Base-by-base conservation (phyloP, 2,329 filamentous ascomycete species). In the Ceratocystis cubensis region DNA sequence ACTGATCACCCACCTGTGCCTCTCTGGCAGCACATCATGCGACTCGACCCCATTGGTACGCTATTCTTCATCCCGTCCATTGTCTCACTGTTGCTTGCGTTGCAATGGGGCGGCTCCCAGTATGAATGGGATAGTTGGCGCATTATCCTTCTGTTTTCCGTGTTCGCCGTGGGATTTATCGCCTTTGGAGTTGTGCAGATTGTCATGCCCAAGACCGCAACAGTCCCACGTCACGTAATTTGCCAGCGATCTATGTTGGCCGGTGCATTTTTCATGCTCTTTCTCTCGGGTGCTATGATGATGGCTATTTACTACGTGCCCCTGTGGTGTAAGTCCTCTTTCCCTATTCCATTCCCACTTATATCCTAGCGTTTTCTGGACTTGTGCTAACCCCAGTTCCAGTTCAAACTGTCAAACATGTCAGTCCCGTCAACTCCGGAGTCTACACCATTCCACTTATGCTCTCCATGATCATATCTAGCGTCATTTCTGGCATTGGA, bases 81-180 rank as follows among this genome's bases (percentile, higher is more conserved):
- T 48, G 77, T 86, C 15, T 84, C 79, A 69, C 80, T 87, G 46
- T 74, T 88, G 2, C 75, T 88, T 4, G 84, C 84, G 0, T 75
- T 88, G 44, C 82, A 87, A 71, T 87, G 84, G 84, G 83, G 83
- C 64, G 83, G 83, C 2, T 77, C 78, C 1, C 77, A 73, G 1
- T 82, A 84, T 70, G 69, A 75, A 0, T 86, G 83, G 83, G 74
- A 72, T 48, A 77, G 75, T 69, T 80, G 79, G 75, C 78, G 79
- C 56, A 78, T 84, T 65, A 79, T 85, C 62, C 70, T 80, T 6
- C 75, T 85, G n/a, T 77, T 85, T 7, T 75, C 78, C 56, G 69
- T 83, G 8, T 84, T 82, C 67, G 80, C 71, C 0, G 70, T 80
- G 17, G 75, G 79, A 1, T 75, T 77, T 10, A 66, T 78, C 44